phyloP scores from a whole-genome alignment of 495 filamentous ascomycete species.

The Glonium stellatum region DNA sequence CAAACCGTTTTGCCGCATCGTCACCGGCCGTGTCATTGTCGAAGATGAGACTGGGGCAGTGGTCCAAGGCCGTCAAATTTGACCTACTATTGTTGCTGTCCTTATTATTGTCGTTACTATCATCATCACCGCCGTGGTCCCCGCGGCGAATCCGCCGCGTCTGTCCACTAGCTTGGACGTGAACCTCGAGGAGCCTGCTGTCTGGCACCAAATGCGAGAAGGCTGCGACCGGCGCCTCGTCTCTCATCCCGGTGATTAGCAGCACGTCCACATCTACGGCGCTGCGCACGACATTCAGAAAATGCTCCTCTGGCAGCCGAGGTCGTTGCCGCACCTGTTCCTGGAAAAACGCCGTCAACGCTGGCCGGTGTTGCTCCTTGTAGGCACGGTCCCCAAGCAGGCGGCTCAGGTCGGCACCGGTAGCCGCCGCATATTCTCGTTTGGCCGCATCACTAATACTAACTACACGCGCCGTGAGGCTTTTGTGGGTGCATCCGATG shows the following conservation, averaged over 20 bases:
- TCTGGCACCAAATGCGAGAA: conserved; percentile 52
- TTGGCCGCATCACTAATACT: conserved; percentile 58
- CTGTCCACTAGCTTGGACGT: conserved; percentile 42
- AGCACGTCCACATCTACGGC: conserved; percentile 49
- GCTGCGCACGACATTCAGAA: conserved; percentile 43
- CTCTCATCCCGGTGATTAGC: conserved; percentile 61
- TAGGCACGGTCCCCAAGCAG: conserved; percentile 50
- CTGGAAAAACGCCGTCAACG: conserved; percentile 50
- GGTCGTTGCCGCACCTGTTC: conserved; percentile 43
- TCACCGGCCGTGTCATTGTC: conserved; percentile 43
- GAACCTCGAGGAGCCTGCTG: conserved; percentile 50
- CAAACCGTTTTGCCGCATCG: conserved; percentile 40
- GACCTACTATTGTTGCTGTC: conserved; percentile 31
- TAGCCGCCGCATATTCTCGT: conserved; percentile 51
- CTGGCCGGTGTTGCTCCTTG: conserved; percentile 55
- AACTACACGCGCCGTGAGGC: conserved; percentile 41
- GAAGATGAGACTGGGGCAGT: conserved; percentile 46
- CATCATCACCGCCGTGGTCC: conserved; percentile 21
- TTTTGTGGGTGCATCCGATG: conserved; percentile 28
- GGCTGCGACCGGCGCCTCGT: conserved; percentile 50
- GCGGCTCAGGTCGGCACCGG: conserved; percentile 44
- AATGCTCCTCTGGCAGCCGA: conserved; percentile 49
- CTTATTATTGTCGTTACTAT: conserved; percentile 29
- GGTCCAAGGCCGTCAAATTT: conserved; percentile 33
- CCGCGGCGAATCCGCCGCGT: conserved; percentile 41